Evolutionary conservation across 169 alveolate species (phyloP).

Genomic region (Besnoitia besnoiti): DNA sequence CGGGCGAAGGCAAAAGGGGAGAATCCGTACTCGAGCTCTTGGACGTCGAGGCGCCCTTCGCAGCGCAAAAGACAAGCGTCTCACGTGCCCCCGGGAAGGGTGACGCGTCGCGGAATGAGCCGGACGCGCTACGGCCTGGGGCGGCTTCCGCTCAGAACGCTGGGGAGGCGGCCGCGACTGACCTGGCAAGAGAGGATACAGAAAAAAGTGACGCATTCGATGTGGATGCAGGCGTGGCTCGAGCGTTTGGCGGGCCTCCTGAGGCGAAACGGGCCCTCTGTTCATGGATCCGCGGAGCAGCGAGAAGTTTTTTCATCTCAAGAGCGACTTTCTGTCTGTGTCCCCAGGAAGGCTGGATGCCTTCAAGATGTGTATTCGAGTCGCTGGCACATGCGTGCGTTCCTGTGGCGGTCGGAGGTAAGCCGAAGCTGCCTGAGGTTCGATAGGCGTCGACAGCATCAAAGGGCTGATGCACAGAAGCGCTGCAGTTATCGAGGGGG

Average conservation of each 20-base stretch:
- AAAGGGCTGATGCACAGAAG: neutral
- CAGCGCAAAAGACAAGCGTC: neutral
- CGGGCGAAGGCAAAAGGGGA: neutral
- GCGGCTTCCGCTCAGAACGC: no score
- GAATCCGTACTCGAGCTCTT: neutral
- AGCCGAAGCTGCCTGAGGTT: neutral
- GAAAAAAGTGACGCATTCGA: no score
- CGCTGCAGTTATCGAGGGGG: neutral
- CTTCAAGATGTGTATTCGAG: neutral
- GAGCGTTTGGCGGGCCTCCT: neutral
- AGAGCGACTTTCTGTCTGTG: constrained; percentile 36
- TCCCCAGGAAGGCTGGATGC: constrained; percentile 1
- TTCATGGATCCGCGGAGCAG: neutral
- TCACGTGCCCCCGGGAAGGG: neutral
- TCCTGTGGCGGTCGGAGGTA: neutral
- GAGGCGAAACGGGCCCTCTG: neutral
- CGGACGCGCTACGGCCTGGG: no score
- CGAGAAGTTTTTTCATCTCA: neutral
- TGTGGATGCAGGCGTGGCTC: no score
- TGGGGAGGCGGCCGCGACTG: no score
- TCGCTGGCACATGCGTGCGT: constrained; percentile 30
- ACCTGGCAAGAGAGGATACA: no score
- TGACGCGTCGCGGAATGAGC: neutral
- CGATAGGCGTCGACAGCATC: neutral
- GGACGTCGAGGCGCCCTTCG: neutral